Evolutionary conservation across 768 basidiomycete species (phyloP).

Genomic region (Termitomyces sp.): DNA sequence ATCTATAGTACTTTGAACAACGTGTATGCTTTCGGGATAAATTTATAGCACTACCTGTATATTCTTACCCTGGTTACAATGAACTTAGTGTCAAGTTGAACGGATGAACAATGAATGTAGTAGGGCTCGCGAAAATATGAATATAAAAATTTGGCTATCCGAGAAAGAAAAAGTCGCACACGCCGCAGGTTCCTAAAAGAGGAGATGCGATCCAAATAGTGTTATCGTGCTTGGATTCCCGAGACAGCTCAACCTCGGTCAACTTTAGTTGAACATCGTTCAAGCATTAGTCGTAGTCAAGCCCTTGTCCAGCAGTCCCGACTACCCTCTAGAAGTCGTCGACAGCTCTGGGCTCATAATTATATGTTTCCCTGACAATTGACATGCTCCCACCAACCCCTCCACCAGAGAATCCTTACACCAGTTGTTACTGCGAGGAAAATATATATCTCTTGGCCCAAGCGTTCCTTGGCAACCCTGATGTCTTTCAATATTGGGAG

Average conservation of each 20-base stretch:
- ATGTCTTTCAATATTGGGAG: constrained; percentile 36
- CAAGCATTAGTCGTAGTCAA: not conserved
- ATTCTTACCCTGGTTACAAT: too few species aligned
- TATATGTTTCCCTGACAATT: not conserved
- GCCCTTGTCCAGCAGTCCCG: not conserved
- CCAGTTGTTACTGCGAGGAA: constrained; percentile 66
- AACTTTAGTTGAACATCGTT: not conserved
- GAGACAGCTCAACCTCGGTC: too few species aligned
- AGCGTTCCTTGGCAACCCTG: constrained; percentile 27
- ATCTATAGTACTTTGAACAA: too few species aligned
- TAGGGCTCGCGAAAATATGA: too few species aligned
- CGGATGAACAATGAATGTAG: too few species aligned
- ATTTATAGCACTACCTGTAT: too few species aligned
- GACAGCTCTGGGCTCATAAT: not conserved
- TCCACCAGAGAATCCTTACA: constrained; percentile 44
- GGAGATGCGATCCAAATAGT: too few species aligned
- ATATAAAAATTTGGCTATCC: too few species aligned
- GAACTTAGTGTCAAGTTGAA: too few species aligned
- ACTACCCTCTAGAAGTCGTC: not conserved
- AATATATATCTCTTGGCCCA: constrained; percentile 59
- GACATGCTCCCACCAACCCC: constrained; percentile 19
- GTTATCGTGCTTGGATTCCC: not conserved
- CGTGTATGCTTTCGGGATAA: too few species aligned
- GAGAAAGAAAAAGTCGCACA: too few species aligned
- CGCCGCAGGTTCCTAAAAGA: too few species aligned